A percentile compares a stretch with the other conserved stretches of the same genome.
Conservation (phyloP, 2,329 filamentous ascomycete genomes). For the Trichoderma simmonsii region DNA sequence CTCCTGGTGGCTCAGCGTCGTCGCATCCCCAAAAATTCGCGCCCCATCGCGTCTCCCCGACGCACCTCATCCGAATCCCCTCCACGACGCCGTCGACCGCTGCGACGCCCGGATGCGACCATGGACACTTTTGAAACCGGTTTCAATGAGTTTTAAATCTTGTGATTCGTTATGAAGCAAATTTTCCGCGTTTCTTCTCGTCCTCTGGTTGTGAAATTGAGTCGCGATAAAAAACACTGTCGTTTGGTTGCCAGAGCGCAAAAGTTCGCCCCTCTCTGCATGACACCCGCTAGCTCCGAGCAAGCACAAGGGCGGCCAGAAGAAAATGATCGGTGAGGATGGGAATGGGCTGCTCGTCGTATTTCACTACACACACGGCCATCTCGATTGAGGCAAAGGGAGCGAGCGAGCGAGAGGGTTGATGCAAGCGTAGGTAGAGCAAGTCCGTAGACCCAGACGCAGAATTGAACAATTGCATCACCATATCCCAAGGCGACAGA, state of each 20-base stretch:
- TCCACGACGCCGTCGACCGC: slow-evolving; percentile 27
- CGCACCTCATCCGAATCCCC: slow-evolving; percentile 38
- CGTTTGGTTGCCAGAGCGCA: slow-evolving; percentile 14
- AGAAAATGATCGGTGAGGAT: slow-evolving; percentile 16
- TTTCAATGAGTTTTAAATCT: slow-evolving; percentile 19
- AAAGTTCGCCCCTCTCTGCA: slow-evolving; percentile 22
- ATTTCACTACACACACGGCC: slow-evolving; percentile 10
- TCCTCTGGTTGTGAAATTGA: slow-evolving; percentile 23
- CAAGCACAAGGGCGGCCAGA: slow-evolving; percentile 10
- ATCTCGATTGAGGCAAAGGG: not conserved
- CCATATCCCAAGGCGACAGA: not conserved
- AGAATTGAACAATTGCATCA: not conserved
- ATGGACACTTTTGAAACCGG: slow-evolving; percentile 24
- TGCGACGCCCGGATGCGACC: slow-evolving; percentile 26
- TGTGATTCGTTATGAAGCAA: not conserved
- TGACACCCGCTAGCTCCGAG: slow-evolving; percentile 22
- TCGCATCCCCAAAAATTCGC: slow-evolving; percentile 36
- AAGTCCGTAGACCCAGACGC: not conserved
- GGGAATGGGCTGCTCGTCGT: slow-evolving; percentile 1
- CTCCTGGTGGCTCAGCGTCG: slow-evolving; percentile 29
- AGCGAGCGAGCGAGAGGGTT: not conserved
- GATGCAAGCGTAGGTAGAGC: not conserved
- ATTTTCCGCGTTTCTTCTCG: slow-evolving; percentile 26
- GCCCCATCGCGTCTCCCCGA: slow-evolving; percentile 43
- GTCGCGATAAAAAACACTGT: not conserved